Evolutionary conservation across 768 basidiomycete species (phyloP).

Genomic region (Mycena latifolia): DNA sequence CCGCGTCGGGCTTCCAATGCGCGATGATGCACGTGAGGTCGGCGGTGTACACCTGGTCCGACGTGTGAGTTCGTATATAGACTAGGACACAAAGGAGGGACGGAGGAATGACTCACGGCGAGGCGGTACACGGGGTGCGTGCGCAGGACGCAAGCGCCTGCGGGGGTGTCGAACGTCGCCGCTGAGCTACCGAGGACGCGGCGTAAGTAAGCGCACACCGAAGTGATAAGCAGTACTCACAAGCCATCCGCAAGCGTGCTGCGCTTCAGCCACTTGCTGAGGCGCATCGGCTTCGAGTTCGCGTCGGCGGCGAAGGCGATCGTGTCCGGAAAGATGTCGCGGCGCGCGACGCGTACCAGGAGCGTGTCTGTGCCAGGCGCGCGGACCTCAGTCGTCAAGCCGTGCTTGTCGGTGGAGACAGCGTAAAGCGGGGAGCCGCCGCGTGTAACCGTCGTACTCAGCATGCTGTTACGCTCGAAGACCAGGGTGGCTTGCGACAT

Average conservation of each 20-base stretch:
- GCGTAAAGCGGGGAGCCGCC: background rate
- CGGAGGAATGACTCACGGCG: background rate
- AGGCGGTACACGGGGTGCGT: background rate
- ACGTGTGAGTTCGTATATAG: too few relatives aligned
- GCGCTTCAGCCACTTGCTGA: conserved; percentile 4
- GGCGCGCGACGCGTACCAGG: background rate
- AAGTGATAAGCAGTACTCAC: background rate
- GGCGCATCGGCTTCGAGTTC: background rate
- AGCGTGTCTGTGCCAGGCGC: background rate
- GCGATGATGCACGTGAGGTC: background rate
- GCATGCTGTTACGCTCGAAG: background rate
- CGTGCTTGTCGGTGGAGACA: background rate
- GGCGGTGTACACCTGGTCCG: background rate
- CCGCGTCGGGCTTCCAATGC: conserved; percentile 4
- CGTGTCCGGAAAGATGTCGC: background rate
- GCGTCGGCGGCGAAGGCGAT: background rate
- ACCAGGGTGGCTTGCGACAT: background rate
- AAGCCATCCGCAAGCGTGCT: background rate
- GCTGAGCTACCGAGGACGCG: background rate
- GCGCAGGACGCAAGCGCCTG: background rate
- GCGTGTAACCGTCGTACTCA: background rate
- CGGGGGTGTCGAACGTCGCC: background rate
- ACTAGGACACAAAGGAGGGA: background rate
- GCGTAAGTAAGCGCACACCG: background rate
- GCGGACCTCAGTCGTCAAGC: conserved; percentile 2